Evolutionary conservation across 768 basidiomycete species (phyloP).

Genomic region (Hygrocybe coccinea): DNA sequence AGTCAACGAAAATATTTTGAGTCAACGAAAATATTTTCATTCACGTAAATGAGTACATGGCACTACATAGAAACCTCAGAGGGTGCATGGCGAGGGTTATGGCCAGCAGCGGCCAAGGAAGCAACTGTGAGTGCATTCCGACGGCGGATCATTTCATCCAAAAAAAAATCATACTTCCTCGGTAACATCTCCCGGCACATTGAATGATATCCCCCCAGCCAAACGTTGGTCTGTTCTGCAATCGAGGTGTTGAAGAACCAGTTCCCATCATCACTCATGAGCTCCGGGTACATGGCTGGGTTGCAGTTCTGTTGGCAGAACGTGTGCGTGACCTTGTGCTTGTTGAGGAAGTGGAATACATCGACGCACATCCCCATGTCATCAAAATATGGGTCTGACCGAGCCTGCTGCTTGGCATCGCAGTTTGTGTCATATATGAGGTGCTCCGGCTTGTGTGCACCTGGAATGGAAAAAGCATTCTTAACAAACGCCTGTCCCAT

Average conservation of each 20-base stretch:
- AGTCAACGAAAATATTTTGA: no score
- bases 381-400: constrained; percentile 14
- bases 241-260: constrained; percentile 33
- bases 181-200: constrained; percentile 27
- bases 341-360: constrained; percentile 16
- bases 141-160: constrained; percentile 28
- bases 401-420: constrained; percentile 9
- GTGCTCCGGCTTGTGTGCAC: no score
- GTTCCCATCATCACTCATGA: constrained; percentile 13
- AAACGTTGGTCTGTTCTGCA: constrained; percentile 33
- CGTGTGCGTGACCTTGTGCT: constrained; percentile 12
- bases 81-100: constrained; percentile 10
- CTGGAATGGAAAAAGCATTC: constrained; percentile 19
- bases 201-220: constrained; percentile 29
- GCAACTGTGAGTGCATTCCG: constrained; percentile 20
- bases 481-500: no score
- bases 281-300: constrained; percentile 16
- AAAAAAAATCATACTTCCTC: no score
- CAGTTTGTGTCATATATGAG: constrained; percentile 13
- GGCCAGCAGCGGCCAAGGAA: constrained; percentile 14
- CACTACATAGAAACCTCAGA: not conserved
- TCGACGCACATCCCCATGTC: constrained; percentile 5
- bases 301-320: constrained; percentile 19
- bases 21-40: not conserved
- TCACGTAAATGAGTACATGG: not conserved